A percentile compares a stretch with the other conserved stretches of the same genome.
phyloP scores from a whole-genome alignment of 169 alveolate species.

The Plasmodium berghei region DNA sequence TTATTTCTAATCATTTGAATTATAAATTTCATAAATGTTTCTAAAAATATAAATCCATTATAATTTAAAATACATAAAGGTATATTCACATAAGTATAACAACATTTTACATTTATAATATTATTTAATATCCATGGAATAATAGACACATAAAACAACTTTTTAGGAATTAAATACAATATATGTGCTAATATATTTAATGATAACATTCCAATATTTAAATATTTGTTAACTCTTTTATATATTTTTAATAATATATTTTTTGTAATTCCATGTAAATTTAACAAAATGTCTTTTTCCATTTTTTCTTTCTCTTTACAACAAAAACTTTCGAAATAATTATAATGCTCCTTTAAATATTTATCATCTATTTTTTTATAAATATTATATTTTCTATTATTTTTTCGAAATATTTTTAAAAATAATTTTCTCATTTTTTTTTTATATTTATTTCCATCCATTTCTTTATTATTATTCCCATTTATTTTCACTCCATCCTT shows the following conservation, averaged over 20 bases:
- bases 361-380: constrained; percentile 60
- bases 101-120: constrained; percentile 70
- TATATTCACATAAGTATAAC: constrained; percentile 43
- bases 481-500: neutral
- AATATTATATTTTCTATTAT: constrained; percentile 62
- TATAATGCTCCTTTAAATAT: constrained; percentile 47
- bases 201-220: constrained; percentile 57
- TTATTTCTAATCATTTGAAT: constrained; percentile 37
- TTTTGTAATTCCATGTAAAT: constrained; percentile 70
- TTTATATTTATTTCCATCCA: constrained; percentile 40
- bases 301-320: constrained; percentile 55
- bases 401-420: constrained; percentile 61
- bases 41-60: constrained; percentile 71
- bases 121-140: constrained; percentile 72
- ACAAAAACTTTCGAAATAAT: constrained; percentile 32
- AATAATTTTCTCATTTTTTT: constrained; percentile 55
- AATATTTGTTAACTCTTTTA: constrained; percentile 55
- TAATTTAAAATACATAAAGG: constrained; percentile 74
- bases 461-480: neutral
- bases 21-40: constrained; percentile 79
- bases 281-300: constrained; percentile 31
- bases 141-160: constrained; percentile 25
- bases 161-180: constrained; percentile 54
- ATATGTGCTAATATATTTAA: constrained; percentile 68
- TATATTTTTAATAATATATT: constrained; percentile 64